Evolutionary conservation across 352 stramenopile genomes (phyloP).

Genomic region (Phytophthora podocarpi): DNA sequence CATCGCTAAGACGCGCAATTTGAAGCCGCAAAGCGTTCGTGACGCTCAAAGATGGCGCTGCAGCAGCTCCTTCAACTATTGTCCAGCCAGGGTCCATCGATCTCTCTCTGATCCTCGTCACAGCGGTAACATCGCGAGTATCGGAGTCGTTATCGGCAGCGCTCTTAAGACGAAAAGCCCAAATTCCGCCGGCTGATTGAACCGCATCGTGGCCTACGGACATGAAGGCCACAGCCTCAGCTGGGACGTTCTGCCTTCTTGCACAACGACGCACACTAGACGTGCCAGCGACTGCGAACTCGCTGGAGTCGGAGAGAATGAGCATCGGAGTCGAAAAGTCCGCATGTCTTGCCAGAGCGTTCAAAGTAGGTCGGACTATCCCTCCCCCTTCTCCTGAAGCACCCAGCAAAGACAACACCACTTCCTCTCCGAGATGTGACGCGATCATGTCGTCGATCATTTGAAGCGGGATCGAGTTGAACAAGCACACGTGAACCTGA

Average conservation of each 20-base stretch:
- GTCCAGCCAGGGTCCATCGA: constrained; percentile 35
- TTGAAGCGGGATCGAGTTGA: constrained; percentile 22
- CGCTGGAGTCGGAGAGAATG: constrained; percentile 24
- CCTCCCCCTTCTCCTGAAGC: constrained; percentile 13
- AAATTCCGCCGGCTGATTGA: not conserved
- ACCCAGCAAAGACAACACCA: constrained; percentile 20
- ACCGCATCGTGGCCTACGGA: not conserved
- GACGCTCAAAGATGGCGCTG: constrained; percentile 13
- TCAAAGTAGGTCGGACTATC: constrained; percentile 18
- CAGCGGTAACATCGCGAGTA: constrained; percentile 9
- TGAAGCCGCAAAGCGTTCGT: constrained; percentile 41
- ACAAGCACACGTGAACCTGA: constrained; percentile 40
- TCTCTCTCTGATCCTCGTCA: constrained; percentile 36
- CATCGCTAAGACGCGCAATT: constrained; percentile 25
- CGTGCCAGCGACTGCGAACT: constrained; percentile 6
- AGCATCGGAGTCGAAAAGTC: constrained; percentile 24
- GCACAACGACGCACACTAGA: constrained; percentile 27
- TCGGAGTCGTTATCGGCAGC: not conserved
- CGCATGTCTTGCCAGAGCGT: constrained; percentile 8
- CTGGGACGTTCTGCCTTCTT: constrained; percentile 14
- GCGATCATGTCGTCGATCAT: constrained; percentile 35
- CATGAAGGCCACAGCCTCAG: constrained; percentile 20
- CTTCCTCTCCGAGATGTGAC: constrained; percentile 24
- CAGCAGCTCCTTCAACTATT: constrained; percentile 36
- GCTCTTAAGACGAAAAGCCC: constrained; percentile 18